A percentile compares a stretch with the other conserved stretches of the same genome.
These are phyloP conservation scores for Euclidium syriacum DNA, from an alignment of 345 rosid species.

Conservation along the genomic window DNA sequence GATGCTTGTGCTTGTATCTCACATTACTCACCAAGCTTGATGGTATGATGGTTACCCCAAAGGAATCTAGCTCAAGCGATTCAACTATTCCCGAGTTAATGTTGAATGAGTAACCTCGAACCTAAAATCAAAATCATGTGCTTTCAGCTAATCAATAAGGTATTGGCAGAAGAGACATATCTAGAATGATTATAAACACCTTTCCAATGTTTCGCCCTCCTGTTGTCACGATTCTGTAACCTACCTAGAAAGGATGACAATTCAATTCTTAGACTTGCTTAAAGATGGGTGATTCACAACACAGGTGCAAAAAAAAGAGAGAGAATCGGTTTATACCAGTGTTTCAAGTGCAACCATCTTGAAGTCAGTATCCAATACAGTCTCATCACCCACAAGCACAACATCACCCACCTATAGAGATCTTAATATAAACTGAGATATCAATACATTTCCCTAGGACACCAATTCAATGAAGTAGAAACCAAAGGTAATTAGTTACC, in stretches of 20 bases:
- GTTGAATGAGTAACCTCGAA: slow-evolving; percentile 80
- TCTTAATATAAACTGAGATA: not conserved
- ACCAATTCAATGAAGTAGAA: not conserved
- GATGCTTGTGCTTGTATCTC: slow-evolving; percentile 7
- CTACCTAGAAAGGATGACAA: slow-evolving; percentile 57
- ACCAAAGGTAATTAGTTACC: slow-evolving; percentile 34
- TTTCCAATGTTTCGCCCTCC: slow-evolving; percentile 57
- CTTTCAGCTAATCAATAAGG: not conserved
- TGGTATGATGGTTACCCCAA: slow-evolving; percentile 80
- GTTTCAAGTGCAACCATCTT: slow-evolving; percentile 77
- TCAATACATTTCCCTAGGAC: not conserved
- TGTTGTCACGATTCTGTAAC: slow-evolving; percentile 76
- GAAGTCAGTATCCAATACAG: slow-evolving; percentile 51
- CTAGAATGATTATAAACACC: slow-evolving; percentile 35
- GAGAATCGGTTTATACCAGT: slow-evolving; percentile 39
- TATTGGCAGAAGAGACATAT: not conserved
- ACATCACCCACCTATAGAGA: slow-evolving; percentile 79
- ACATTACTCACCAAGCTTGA: slow-evolving; percentile 70
- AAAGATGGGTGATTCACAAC: not conserved
- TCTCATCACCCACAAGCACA: slow-evolving; percentile 66
- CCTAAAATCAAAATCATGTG: slow-evolving; percentile 38
- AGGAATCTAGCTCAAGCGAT: slow-evolving; percentile 82
- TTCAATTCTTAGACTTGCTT: slow-evolving; percentile 14
- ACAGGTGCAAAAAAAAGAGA: not conserved
- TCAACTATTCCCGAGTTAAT: slow-evolving; percentile 69